Evolutionary conservation across 148 eudicot genomes (phyloP).

Genomic region (Beta vulgaris): DNA sequence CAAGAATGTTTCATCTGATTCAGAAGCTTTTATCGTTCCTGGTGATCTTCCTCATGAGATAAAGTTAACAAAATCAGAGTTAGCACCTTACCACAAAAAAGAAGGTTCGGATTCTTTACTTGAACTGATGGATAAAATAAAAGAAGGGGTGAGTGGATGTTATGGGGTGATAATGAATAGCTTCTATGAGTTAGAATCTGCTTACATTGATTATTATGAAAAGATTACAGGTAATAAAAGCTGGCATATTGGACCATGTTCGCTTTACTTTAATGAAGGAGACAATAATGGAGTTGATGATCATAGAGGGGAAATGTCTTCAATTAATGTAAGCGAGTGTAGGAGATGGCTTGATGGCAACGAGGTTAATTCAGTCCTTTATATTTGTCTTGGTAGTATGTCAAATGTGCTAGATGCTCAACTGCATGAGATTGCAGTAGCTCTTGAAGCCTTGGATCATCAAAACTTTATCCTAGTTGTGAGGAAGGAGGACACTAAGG

Average conservation of each 20-base stretch:
- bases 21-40: slow-evolving; percentile 31
- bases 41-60: slow-evolving; percentile 33
- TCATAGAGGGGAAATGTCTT: slow-evolving; percentile 5
- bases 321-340: slow-evolving; percentile 15
- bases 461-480: slow-evolving; percentile 26
- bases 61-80: slow-evolving; percentile 14
- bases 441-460: slow-evolving; percentile 19
- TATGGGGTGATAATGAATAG: slow-evolving; percentile 33
- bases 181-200: slow-evolving; percentile 34
- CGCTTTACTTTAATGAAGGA: slow-evolving; percentile 11
- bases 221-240: slow-evolving; percentile 11
- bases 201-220: slow-evolving; percentile 22
- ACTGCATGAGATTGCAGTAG: slow-evolving; percentile 23
- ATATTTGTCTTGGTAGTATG: slow-evolving; percentile 29
- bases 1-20: slow-evolving; percentile 14
- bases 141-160: background rate
- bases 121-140: background rate
- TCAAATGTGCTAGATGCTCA: slow-evolving; percentile 10
- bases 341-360: slow-evolving; percentile 26
- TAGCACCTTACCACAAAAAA: slow-evolving; percentile 9
- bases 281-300: no score
- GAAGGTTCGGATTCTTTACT: background rate
- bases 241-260: slow-evolving; percentile 40
- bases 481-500: slow-evolving; percentile 3
- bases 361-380: slow-evolving; percentile 23